Conservation (phyloP, 306 rosid genomes). For the Argentina anserina region DNA sequence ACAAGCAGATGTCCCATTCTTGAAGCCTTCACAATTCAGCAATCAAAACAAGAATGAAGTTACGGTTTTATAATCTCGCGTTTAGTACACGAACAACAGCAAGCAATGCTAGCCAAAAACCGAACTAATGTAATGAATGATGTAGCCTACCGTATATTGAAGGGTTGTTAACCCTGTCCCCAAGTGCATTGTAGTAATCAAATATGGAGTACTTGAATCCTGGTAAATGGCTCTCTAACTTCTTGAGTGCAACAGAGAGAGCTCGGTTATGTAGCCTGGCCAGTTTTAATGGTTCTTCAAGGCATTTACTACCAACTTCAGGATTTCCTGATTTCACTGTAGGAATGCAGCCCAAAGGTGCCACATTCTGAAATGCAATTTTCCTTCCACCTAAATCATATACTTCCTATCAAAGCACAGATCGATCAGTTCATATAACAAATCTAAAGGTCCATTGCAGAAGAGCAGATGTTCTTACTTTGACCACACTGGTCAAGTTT, state of each 20-base stretch:
- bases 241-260: constrained; percentile 28
- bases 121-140: not conserved
- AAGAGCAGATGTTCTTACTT: not conserved
- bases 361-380: constrained; percentile 13
- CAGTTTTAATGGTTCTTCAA: constrained; percentile 18
- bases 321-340: not conserved
- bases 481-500: constrained; percentile 3
- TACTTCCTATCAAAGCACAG: not conserved
- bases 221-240: constrained; percentile 28
- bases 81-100: not conserved
- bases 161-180: constrained; percentile 32
- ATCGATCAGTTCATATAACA: not conserved
- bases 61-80: not conserved
- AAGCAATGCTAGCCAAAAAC: not conserved
- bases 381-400: constrained; percentile 3
- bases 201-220: constrained; percentile 49
- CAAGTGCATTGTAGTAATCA: constrained; percentile 5
- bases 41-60: not conserved
- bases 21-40: constrained; percentile 23
- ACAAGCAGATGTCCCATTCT: constrained; percentile 29
- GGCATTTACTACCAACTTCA: constrained; percentile 22
- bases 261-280: constrained; percentile 31
- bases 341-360: constrained; percentile 40
- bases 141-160: constrained; percentile 42
- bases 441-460: not conserved